Conservation (phyloP, 2,329 filamentous ascomycete genomes). For the Ilyonectria sp. region DNA sequence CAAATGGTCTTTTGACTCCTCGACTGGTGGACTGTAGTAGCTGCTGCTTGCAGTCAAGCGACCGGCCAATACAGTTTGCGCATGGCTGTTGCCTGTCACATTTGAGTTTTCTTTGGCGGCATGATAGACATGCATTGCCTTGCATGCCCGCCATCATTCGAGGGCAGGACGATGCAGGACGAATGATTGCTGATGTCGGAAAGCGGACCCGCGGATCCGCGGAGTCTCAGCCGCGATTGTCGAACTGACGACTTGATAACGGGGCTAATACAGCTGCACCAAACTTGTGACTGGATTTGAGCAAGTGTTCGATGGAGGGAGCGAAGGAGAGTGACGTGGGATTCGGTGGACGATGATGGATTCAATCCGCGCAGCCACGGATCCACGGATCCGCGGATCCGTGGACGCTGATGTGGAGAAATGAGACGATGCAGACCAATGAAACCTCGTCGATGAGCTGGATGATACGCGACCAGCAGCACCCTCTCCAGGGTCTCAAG, state of each 20-base stretch:
- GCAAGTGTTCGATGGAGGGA: neutral
- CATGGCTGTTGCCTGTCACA: neutral
- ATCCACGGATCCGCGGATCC: conserved; percentile 1
- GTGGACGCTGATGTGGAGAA: neutral
- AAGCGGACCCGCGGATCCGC: neutral
- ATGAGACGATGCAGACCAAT: neutral
- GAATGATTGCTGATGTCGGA: neutral
- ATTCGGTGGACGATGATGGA: neutral
- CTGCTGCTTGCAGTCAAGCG: neutral
- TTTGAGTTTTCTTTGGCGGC: conserved; percentile 2
- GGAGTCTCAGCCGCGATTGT: neutral
- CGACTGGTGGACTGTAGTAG: neutral
- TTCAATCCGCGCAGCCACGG: neutral
- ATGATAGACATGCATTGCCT: conserved; percentile 1
- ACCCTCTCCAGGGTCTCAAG: too few species aligned
- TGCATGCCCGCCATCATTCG: neutral
- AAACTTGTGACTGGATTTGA: neutral
- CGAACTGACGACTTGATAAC: too few species aligned
- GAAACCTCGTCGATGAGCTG: too few species aligned
- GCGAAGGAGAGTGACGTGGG: neutral
- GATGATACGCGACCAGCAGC: too few species aligned
- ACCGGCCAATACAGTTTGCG: neutral
- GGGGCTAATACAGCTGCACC: neutral
- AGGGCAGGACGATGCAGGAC: neutral
- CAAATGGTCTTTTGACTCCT: neutral